Evolutionary conservation across 2,329 filamentous ascomycete species (phyloP).

Genomic region (Phaeophleospora eucalypticola): DNA sequence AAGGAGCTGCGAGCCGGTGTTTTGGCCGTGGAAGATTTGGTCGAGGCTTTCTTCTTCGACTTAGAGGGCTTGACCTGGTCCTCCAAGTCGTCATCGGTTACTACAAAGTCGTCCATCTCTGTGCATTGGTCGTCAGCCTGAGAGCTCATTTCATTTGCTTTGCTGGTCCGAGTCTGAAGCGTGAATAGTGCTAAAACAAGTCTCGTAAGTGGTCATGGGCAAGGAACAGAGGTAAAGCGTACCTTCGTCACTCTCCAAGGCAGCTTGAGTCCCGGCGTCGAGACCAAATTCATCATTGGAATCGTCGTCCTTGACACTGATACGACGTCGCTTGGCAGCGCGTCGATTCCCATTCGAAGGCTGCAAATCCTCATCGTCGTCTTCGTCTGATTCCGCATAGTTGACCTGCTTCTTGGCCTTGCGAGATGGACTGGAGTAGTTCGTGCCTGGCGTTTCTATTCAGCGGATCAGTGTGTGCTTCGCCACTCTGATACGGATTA

Average conservation of each 20-base stretch:
- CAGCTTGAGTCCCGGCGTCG: conserved; percentile 53
- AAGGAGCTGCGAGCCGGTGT: conserved; percentile 20
- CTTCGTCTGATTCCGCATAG: conserved; percentile 75
- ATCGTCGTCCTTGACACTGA: conserved; percentile 60
- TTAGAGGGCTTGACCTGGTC: conserved; percentile 64
- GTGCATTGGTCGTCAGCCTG: conserved; percentile 14
- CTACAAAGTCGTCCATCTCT: conserved; percentile 84
- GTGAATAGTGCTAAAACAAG: conserved; percentile 14
- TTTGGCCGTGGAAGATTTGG: conserved; percentile 49
- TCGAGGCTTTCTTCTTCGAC: conserved; percentile 42
- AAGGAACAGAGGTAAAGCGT: conserved; percentile 16
- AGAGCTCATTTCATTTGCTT: not conserved
- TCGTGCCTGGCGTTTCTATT: conserved; percentile 44
- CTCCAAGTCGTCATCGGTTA: conserved; percentile 81
- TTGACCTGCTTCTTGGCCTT: conserved; percentile 68
- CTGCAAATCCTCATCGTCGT: conserved; percentile 65
- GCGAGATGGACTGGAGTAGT: conserved; percentile 69
- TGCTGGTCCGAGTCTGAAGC: not conserved
- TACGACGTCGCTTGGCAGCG: conserved; percentile 55
- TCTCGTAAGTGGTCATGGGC: conserved; percentile 17
- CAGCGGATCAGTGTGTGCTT: conserved; percentile 39
- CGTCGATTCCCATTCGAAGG: conserved; percentile 47
- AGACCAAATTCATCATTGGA: conserved; percentile 68
- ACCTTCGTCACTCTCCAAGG: conserved; percentile 60
- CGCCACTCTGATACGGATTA: not conserved